These are phyloP conservation scores for Paramecium primaurelia DNA, from an alignment of 73 alveolate genomes.

Conservation along the genomic window DNA sequence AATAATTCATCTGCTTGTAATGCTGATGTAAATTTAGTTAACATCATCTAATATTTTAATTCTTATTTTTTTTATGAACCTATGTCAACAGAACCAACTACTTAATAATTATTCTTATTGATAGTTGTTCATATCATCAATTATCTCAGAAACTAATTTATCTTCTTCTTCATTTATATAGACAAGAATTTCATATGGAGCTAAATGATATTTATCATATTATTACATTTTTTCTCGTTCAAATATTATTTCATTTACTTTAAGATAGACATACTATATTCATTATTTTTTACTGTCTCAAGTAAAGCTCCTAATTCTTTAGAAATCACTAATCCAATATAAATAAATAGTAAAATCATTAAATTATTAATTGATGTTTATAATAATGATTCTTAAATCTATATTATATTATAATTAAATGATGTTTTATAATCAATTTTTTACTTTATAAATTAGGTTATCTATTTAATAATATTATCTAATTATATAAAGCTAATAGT, in stretches of 20 bases:
- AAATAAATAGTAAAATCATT: neutral
- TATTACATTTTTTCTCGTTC: neutral
- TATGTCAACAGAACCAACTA: neutral
- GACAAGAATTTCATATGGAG: neutral
- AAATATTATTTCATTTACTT: neutral
- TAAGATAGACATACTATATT: neutral
- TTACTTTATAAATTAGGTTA: too few species aligned
- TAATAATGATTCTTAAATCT: neutral
- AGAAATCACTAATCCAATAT: neutral
- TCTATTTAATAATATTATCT: too few species aligned
- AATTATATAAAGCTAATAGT: neutral
- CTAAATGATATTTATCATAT: neutral
- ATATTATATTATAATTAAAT: neutral
- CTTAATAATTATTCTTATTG: neutral
- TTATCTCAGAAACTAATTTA: neutral
- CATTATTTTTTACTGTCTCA: neutral
- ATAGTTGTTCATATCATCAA: neutral
- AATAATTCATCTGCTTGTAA: neutral
- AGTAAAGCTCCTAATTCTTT: neutral
- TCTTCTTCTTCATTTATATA: neutral
- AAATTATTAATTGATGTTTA: neutral
- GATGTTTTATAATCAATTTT: neutral
- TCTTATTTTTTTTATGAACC: neutral
- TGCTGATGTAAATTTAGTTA: neutral
- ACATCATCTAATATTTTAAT: neutral